Base-by-base conservation (phyloP, 164 flowering plant species). In the Taxillus chinensis region DNA sequence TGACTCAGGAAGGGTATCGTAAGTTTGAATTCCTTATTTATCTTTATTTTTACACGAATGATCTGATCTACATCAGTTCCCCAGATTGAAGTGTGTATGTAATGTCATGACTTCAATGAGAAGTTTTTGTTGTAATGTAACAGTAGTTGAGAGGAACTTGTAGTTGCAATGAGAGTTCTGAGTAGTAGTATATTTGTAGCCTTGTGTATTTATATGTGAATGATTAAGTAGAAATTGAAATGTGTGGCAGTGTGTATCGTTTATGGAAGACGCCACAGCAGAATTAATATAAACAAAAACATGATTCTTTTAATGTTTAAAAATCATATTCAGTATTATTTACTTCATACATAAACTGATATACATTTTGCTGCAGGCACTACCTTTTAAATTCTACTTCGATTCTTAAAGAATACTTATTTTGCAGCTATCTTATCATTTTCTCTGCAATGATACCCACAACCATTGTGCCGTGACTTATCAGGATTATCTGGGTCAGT, bases 381-480 rank as follows among this genome's bases (percentile, higher is more conserved):
- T 9, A 43, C 8, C 46, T 9, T 43, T 48, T 8, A 48, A 11
- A 0, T 48, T 7, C 8, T 39, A 27, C 27, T 27, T 27, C 27
- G 27, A 27, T 55, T 17, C 57, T 54, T 54, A 55, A 10, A 69
- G 45, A 57, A 49, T 55, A 62, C 57, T 69, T 27, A 49, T 62
- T 1, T 71, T 64, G 37, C n/a, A n/a, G n/a, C 62, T 64, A n/a
- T 74, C 74, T 63, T 76, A 74, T 55, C 62, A 52, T 48, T 75
- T 52, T 60, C 65, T 16, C 60, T 63, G 63, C 80, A 73, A 60
- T 55, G 62, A 62, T 60, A 68, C 2, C 79, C 85, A 53, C 96
- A 89, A 46, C 97, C 99, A 76, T 93, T 96, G 9, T 86, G 82
- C 15, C 75, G 80, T 58, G 90, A 87, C 76, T 90, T 90, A 8